These are phyloP conservation scores for Lepidium didymum DNA, from an alignment of 345 rosid genomes.

Conservation along the genomic window DNA sequence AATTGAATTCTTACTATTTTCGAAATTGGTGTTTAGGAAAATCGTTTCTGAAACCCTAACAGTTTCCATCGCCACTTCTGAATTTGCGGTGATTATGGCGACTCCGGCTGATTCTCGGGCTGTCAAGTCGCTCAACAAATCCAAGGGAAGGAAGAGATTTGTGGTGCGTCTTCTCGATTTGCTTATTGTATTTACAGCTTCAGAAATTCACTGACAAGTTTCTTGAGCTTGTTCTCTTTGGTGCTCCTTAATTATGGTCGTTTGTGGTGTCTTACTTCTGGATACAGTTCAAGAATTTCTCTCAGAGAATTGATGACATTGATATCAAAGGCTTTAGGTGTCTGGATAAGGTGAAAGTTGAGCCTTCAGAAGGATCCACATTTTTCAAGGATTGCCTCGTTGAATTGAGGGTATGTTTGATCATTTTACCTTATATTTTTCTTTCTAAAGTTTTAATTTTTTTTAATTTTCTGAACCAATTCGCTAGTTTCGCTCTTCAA, in stretches of 20 bases:
- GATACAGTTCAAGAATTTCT: slow-evolving; percentile 54
- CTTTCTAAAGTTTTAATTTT: not conserved
- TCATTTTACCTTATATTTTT: not conserved
- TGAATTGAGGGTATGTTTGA: slow-evolving; percentile 63
- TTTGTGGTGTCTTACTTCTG: not conserved
- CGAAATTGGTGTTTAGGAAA: no score
- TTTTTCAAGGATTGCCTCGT: slow-evolving; percentile 61
- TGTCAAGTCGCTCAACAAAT: not conserved
- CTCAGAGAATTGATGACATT: slow-evolving; percentile 50
- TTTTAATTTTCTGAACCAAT: no score
- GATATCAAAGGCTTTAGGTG: slow-evolving; percentile 57
- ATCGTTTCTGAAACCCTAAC: no score
- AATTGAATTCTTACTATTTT: no score
- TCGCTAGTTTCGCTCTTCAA: no score
- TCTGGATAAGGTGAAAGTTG: slow-evolving; percentile 46
- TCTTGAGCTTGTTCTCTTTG: no score
- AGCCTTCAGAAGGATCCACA: slow-evolving; percentile 71
- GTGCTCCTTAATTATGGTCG: not conserved
- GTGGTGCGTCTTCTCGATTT: not conserved
- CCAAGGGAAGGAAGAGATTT: not conserved
- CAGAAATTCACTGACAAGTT: no score
- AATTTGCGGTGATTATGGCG: no score
- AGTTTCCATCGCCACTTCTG: no score
- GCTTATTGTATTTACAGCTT: not conserved
- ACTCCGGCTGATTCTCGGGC: not conserved